These are phyloP conservation scores for Ammopiptanthus mongolicus DNA, from an alignment of 306 rosid genomes.

Conservation along the genomic window DNA sequence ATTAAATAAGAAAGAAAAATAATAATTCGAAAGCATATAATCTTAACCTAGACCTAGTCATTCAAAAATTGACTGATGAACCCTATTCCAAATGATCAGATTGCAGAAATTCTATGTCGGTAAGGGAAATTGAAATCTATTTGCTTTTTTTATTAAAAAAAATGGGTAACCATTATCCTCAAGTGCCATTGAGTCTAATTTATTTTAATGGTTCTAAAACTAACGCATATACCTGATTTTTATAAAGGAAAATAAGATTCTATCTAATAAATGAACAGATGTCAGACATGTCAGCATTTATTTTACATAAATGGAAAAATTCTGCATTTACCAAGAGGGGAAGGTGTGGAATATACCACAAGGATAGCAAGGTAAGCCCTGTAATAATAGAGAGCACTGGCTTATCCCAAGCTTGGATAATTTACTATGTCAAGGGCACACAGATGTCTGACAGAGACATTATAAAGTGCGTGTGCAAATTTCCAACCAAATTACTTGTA, in stretches of 20 bases:
- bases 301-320: not conserved
- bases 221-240: not conserved
- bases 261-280: not conserved
- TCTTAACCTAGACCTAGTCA: not conserved
- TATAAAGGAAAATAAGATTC: not conserved
- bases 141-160: not conserved
- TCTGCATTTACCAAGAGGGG: not conserved
- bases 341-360: not conserved
- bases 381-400: not conserved
- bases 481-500: not conserved
- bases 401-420: not conserved
- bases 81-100: not conserved
- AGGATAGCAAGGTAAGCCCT: not conserved
- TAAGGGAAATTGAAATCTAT: not conserved
- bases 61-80: not conserved
- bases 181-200: not conserved
- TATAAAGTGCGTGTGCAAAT: not conserved
- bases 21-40: no score
- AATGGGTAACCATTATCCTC: not conserved
- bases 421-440: not conserved
- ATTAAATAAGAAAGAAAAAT: not conserved
- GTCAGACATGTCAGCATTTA: not conserved
- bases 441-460: not conserved
- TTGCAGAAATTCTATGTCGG: not conserved
- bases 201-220: not conserved